Evolutionary conservation across 1,284 basidiomycete species (phyloP).

Genomic region (Sanghuangporus weigelae): DNA sequence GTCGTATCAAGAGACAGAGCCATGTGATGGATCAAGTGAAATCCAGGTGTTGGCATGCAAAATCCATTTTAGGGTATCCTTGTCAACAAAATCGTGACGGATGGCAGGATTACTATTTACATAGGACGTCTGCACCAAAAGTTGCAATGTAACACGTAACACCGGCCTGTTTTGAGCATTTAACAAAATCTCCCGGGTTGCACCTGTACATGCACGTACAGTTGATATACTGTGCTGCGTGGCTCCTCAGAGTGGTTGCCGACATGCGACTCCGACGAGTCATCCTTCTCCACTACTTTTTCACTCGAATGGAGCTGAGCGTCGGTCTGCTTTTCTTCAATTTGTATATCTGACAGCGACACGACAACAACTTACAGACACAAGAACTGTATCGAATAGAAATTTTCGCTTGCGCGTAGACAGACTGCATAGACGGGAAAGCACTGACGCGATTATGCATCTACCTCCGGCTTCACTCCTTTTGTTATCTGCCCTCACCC

Average conservation of each 20-base stretch:
- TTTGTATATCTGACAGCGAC: not conserved
- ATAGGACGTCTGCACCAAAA: constrained; percentile 51
- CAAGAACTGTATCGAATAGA: constrained; percentile 2
- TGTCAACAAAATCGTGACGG: constrained; percentile 74
- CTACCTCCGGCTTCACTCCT: constrained; percentile 8
- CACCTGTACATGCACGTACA: not conserved
- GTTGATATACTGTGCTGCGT: not conserved
- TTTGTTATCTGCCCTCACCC: constrained; percentile 8
- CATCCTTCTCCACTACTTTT: not conserved
- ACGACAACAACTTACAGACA: not conserved
- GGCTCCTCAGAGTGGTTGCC: not conserved
- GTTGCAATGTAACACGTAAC: no score
- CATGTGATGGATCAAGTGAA: constrained; percentile 78
- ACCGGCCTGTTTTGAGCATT: constrained; percentile 45
- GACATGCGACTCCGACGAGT: not conserved
- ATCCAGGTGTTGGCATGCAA: constrained; percentile 81
- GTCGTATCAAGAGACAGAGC: constrained; percentile 77
- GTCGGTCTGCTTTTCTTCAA: not conserved
- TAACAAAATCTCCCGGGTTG: constrained; percentile 2
- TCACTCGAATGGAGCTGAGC: not conserved
- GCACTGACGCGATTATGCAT: constrained; percentile 1
- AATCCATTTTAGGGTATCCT: no score
- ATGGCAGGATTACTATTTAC: constrained; percentile 28
- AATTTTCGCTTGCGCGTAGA: not conserved
- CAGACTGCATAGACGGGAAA: not conserved